phyloP scores from a whole-genome alignment of 139 green algal genomes.

The Volvox reticuliferus region DNA sequence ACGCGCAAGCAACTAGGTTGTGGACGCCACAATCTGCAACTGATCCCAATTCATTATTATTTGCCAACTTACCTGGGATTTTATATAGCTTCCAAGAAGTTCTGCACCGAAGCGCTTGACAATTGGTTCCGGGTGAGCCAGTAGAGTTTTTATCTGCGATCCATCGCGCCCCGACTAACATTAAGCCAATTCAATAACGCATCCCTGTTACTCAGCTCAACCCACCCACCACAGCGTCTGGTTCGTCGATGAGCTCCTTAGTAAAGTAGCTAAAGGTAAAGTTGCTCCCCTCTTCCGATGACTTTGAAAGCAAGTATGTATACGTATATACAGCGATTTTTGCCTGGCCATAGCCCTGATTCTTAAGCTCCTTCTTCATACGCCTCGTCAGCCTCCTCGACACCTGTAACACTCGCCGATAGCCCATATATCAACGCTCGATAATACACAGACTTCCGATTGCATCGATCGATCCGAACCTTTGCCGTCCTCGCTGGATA shows the following conservation, averaged over 20 bases:
- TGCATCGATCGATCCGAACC: constrained; percentile 32
- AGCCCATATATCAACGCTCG: background rate
- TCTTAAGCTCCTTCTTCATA: constrained; percentile 53
- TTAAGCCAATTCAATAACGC: background rate
- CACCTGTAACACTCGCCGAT: constrained; percentile 51
- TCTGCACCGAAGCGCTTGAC: constrained; percentile 43
- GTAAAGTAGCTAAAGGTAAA: constrained; percentile 69
- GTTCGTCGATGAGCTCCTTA: constrained; percentile 66
- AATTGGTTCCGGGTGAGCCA: constrained; percentile 52
- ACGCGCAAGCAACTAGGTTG: too few relatives aligned
- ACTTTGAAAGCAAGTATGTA: constrained; percentile 58
- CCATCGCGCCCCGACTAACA: background rate
- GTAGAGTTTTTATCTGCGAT: constrained; percentile 56
- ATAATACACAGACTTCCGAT: background rate
- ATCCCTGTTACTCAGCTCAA: background rate
- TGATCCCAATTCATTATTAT: too few relatives aligned
- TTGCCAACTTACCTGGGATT: constrained; percentile 21
- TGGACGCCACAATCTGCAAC: too few relatives aligned
- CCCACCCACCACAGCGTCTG: constrained; percentile 62
- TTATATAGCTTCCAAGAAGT: constrained; percentile 45
- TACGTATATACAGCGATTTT: constrained; percentile 71
- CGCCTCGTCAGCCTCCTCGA: constrained; percentile 65
- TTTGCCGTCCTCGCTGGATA: constrained; percentile 69
- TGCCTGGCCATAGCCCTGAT: constrained; percentile 58
- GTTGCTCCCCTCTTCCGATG: constrained; percentile 55